phyloP scores from a whole-genome alignment of 352 stramenopile genomes.

The Pythium vanterpoolii region DNA sequence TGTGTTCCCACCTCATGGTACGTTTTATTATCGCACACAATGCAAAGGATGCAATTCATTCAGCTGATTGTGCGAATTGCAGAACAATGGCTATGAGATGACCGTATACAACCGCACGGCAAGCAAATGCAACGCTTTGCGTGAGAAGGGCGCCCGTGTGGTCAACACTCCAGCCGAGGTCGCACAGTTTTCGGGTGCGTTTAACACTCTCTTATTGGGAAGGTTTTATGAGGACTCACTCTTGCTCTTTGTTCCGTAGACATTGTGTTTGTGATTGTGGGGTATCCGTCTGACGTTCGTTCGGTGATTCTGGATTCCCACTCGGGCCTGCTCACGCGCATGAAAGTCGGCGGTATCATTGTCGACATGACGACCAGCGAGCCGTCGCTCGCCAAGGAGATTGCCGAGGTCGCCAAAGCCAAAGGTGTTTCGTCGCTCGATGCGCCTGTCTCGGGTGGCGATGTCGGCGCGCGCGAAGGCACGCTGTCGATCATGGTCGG shows the following conservation, averaged over 20 bases:
- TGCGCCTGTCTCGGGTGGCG: constrained; percentile 83
- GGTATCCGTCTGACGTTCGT: constrained; percentile 82
- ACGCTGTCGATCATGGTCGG: constrained; percentile 91
- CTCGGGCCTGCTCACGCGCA: constrained; percentile 58
- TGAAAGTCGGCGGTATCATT: constrained; percentile 79
- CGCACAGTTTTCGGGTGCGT: constrained; percentile 60
- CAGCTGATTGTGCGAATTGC: not conserved
- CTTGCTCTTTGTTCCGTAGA: constrained; percentile 32
- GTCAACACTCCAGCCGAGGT: constrained; percentile 76
- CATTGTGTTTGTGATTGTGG: constrained; percentile 90
- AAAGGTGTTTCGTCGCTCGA: constrained; percentile 77
- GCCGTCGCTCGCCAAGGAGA: constrained; percentile 86
- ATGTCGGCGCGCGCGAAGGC: constrained; percentile 84
- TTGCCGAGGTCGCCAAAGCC: constrained; percentile 68
- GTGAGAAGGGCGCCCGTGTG: constrained; percentile 74
- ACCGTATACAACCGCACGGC: constrained; percentile 85
- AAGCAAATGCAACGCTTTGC: constrained; percentile 74
- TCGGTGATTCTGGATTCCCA: constrained; percentile 69
- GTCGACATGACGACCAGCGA: constrained; percentile 91
- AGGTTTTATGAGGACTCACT: not conserved
- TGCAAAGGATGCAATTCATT: not conserved
- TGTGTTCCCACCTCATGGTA: constrained; percentile 87
- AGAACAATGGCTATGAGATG: constrained; percentile 82
- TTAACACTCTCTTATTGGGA: not conserved
- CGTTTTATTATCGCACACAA: not conserved